These are phyloP conservation scores for Phytopythium mirpurense DNA, from an alignment of 352 stramenopile genomes.

Conservation along the genomic window DNA sequence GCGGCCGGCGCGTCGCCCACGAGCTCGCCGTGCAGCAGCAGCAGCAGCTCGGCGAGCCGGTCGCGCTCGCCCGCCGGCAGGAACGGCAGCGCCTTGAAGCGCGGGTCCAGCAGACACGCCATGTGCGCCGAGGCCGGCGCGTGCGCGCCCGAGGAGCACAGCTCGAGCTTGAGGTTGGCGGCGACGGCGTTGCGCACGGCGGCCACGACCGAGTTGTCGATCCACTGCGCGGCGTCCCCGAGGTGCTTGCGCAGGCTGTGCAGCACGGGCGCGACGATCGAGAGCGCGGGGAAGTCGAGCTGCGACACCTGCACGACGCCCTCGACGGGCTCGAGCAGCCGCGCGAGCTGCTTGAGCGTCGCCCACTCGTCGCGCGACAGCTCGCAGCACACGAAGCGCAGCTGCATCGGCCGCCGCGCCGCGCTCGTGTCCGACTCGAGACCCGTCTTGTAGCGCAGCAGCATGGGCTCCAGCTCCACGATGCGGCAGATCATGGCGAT, in stretches of 20 bases:
- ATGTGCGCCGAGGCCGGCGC: slow-evolving; percentile 50
- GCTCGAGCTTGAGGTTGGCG: slow-evolving; percentile 35
- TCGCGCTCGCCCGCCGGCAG: slow-evolving; percentile 46
- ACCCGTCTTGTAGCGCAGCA: slow-evolving; percentile 72
- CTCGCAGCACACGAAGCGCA: slow-evolving; percentile 74
- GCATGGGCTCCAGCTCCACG: slow-evolving; percentile 67
- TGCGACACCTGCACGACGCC: slow-evolving; percentile 58
- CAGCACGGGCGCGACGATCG: slow-evolving; percentile 61
- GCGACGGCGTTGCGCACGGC: slow-evolving; percentile 58
- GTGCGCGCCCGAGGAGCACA: slow-evolving; percentile 40
- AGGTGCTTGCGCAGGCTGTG: slow-evolving; percentile 73
- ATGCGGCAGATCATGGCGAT: slow-evolving; percentile 79
- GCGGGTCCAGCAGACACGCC: slow-evolving; percentile 61
- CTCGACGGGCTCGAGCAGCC: slow-evolving; percentile 61
- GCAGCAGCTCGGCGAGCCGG: slow-evolving; percentile 44
- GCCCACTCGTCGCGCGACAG: slow-evolving; percentile 61
- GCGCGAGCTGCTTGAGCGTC: slow-evolving; percentile 61
- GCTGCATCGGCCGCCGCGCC: slow-evolving; percentile 63
- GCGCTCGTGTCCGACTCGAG: slow-evolving; percentile 69
- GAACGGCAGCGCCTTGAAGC: slow-evolving; percentile 74
- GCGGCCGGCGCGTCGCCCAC: slow-evolving; percentile 12
- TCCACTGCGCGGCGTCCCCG: slow-evolving; percentile 51
- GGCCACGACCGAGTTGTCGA: slow-evolving; percentile 54
- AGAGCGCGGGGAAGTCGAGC: slow-evolving; percentile 61
- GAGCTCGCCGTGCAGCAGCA: slow-evolving; percentile 39